Percentiles rank a stretch among this genome's conserved stretches.
These are phyloP conservation scores for Globisporangium polare DNA, from an alignment of 352 stramenopile species.

Conservation along the genomic window DNA sequence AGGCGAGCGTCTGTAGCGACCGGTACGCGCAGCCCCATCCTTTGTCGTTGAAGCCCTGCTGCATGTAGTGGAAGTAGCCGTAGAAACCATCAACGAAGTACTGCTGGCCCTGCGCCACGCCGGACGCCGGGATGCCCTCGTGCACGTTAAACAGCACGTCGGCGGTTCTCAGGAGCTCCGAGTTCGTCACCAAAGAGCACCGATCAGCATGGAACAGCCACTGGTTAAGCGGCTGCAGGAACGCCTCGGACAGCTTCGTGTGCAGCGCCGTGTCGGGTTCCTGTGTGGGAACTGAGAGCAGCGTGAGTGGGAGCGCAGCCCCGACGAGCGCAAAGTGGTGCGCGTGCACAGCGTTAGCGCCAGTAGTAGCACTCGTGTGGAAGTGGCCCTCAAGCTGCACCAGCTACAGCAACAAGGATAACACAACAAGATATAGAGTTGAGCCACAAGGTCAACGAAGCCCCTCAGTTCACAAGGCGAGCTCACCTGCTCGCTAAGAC, in stretches of 20 bases:
- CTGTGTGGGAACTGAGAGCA: conserved; percentile 18
- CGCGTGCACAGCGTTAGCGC: conserved; percentile 14
- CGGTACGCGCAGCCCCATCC: conserved; percentile 88
- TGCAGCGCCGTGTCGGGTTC: conserved; percentile 14
- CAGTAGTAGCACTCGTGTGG: conserved; percentile 1
- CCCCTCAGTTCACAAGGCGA: background rate
- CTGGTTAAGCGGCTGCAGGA: conserved; percentile 42
- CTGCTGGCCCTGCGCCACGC: conserved; percentile 31
- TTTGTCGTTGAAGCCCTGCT: conserved; percentile 79
- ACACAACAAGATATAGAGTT: background rate
- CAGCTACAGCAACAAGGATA: conserved; percentile 2
- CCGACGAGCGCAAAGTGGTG: conserved; percentile 51
- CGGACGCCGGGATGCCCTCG: conserved; percentile 45
- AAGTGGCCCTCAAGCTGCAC: conserved; percentile 15
- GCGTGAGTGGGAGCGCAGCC: conserved; percentile 42
- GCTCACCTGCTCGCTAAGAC: conserved; percentile 20
- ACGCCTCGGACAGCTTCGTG: conserved; percentile 20
- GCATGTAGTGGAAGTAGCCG: conserved; percentile 86
- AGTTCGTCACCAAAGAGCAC: conserved; percentile 41
- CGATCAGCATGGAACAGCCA: conserved; percentile 32
- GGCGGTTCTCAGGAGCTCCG: conserved; percentile 21
- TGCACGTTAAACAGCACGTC: conserved; percentile 72
- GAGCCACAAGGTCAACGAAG: background rate
- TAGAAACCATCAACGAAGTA: conserved; percentile 70
- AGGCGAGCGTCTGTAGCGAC: conserved; percentile 81